Conservation (phyloP, 2,329 filamentous ascomycete genomes). For the Clarireedia monteithiana region DNA sequence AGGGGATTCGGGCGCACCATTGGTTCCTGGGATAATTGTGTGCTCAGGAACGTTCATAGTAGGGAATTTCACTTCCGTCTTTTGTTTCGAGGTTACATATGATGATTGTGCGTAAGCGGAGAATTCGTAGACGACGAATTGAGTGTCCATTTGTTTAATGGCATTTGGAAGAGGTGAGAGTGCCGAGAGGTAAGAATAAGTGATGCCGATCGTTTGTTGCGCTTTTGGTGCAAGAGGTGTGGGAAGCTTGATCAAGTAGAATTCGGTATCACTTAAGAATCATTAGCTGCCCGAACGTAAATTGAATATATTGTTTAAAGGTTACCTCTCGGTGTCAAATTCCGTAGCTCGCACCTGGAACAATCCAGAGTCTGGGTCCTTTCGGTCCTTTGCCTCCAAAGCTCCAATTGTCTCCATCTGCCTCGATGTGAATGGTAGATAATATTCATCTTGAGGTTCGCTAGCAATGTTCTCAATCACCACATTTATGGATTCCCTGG, state of each 20-base stretch:
- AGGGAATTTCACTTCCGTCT: conserved; percentile 91
- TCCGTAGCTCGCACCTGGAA: conserved; percentile 66
- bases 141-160: conserved; percentile 77
- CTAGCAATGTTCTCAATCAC: conserved; percentile 81
- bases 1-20: conserved; percentile 53
- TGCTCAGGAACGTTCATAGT: conserved; percentile 75
- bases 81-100: conserved; percentile 85
- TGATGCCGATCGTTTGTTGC: conserved; percentile 82
- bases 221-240: conserved; percentile 65
- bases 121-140: conserved; percentile 81
- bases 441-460: conserved; percentile 81
- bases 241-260: conserved; percentile 76
- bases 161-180: conserved; percentile 71
- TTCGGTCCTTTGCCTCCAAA: conserved; percentile 89
- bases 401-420: conserved; percentile 73
- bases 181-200: conserved; percentile 73
- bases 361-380: conserved; percentile 57
- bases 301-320: neutral
- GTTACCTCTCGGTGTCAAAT: conserved; percentile 50
- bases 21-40: conserved; percentile 60
- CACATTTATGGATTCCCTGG: conserved; percentile 87
- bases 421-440: conserved; percentile 72
- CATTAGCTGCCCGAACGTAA: conserved; percentile 18
- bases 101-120: conserved; percentile 77
- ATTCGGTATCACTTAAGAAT: conserved; percentile 57